A percentile compares a stretch with the other conserved stretches of the same genome.
Conservation (phyloP, 2,329 filamentous ascomycete species). For the Epichloe sibirici region DNA sequence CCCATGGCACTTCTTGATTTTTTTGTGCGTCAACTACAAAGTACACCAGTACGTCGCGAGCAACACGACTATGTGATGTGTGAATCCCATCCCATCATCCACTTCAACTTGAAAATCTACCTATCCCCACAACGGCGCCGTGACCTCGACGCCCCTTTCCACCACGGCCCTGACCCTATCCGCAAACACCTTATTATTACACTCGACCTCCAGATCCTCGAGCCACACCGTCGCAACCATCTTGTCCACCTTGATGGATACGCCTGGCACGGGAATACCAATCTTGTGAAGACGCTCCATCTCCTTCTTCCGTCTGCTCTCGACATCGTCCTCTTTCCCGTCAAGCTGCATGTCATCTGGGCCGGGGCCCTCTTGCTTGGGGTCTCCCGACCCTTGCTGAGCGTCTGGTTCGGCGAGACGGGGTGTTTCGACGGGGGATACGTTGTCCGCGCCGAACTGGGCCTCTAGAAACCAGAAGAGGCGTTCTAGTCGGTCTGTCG, state of each 20-base stretch:
- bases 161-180: slow-evolving; percentile 83
- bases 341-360: slow-evolving; percentile 12
- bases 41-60: too few species aligned
- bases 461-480: slow-evolving; percentile 95
- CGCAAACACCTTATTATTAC: slow-evolving; percentile 61
- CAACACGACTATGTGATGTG: too few species aligned
- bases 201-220: slow-evolving; percentile 84
- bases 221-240: slow-evolving; percentile 83
- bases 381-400: background rate
- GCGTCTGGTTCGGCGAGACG: background rate
- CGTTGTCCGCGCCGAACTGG: slow-evolving; percentile 78
- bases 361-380: slow-evolving; percentile 2
- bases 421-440: slow-evolving; percentile 61
- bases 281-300: slow-evolving; percentile 67
- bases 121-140: slow-evolving; percentile 59
- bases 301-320: slow-evolving; percentile 53
- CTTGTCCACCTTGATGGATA: slow-evolving; percentile 80
- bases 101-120: too few species aligned
- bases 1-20: too few species aligned
- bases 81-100: too few species aligned
- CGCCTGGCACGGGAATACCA: slow-evolving; percentile 81
- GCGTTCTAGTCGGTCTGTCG: slow-evolving; percentile 68
- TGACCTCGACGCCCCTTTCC: slow-evolving; percentile 78
- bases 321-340: slow-evolving; percentile 23
- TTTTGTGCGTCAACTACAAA: background rate